phyloP scores from a whole-genome alignment of 108 stramenopile genomes.

The Nannochloropsis salina region DNA sequence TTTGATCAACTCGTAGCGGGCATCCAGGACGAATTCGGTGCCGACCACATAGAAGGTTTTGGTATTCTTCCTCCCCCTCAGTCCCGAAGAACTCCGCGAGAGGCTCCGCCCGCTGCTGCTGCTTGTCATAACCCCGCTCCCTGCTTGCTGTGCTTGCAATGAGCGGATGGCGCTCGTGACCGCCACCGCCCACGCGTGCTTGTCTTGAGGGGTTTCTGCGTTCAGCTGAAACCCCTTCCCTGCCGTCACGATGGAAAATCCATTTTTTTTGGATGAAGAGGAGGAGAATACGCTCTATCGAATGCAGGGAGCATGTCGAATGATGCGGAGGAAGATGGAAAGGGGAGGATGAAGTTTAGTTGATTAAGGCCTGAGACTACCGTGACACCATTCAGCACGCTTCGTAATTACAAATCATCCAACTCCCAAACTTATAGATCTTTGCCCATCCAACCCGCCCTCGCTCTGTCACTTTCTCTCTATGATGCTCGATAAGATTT shows the following conservation, averaged over 20 bases:
- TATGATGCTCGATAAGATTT: too few relatives aligned
- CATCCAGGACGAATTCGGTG: slow-evolving; percentile 54
- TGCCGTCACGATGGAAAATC: not conserved
- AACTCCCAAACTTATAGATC: too few relatives aligned
- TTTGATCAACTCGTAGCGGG: slow-evolving; percentile 57
- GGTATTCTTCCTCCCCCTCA: not conserved
- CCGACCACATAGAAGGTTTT: slow-evolving; percentile 45
- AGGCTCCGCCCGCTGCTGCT: not conserved
- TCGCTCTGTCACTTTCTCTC: too few relatives aligned
- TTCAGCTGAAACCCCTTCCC: not conserved
- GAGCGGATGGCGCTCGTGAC: slow-evolving; percentile 25
- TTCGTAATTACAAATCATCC: too few relatives aligned
- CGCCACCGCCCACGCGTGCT: slow-evolving; percentile 22
- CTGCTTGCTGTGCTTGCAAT: not conserved
- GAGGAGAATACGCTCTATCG: not conserved
- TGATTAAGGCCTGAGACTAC: too few relatives aligned
- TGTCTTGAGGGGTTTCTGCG: not conserved
- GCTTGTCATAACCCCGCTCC: too few relatives aligned
- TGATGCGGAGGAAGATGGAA: too few relatives aligned
- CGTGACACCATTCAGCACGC: too few relatives aligned
- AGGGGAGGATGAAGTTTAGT: not conserved
- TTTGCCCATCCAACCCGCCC: too few relatives aligned
- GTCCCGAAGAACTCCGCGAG: not conserved
- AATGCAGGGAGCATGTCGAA: not conserved
- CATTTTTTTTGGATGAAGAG: not conserved